Base-by-base conservation (phyloP, 2,329 filamentous ascomycete genomes). In the Purpureocillium lavendulum region DNA sequence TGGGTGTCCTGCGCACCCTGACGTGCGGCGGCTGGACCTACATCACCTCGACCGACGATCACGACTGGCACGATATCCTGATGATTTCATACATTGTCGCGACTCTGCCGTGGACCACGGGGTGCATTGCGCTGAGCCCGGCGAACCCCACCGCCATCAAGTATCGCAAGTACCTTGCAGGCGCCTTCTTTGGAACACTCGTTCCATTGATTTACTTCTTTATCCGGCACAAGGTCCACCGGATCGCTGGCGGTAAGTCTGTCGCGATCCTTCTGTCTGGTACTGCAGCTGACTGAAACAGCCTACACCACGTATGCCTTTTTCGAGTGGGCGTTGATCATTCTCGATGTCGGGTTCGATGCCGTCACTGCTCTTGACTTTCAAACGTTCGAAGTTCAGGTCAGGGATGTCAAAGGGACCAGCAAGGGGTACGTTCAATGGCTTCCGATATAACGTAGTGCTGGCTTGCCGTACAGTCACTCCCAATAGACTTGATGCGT, bases 11-110 rank as follows among this genome's bases (percentile, higher is more conserved):
- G 56, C 80, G 92, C 52, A 96, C 90, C 9, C 66, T 97, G 42
- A 95, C 88, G 4, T 98, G 92, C 57, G 92, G 90, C 52, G 92
- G 92, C 43, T 98, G 92, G 90, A 96, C 92, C 39, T 98, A 97
- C 62, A 81, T 98, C 45, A 98, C 92, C 18, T 97, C 92, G 45
- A 98, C 92, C 33, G 92, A 98, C 59, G 87, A 97, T 60, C 92
- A 98, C 62, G 81, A 94, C 63, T 97, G 88, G 89, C 92, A 98
- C 61, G 92, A 98, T 57, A 90, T 97, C 46, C 90, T 98, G 61
- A 98, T 98, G 92, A 96, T 98, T 51, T 94, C 88, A 12, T 98
- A 98, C 62, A 72, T 98, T 40, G 82, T 98, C 34, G 84, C 87
- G 28, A 97, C 92, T 3, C 71, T 98, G 39, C 92, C 92, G 2